These are phyloP conservation scores for Begonia masoniana DNA, from an alignment of 306 rosid genomes.

Conservation along the genomic window DNA sequence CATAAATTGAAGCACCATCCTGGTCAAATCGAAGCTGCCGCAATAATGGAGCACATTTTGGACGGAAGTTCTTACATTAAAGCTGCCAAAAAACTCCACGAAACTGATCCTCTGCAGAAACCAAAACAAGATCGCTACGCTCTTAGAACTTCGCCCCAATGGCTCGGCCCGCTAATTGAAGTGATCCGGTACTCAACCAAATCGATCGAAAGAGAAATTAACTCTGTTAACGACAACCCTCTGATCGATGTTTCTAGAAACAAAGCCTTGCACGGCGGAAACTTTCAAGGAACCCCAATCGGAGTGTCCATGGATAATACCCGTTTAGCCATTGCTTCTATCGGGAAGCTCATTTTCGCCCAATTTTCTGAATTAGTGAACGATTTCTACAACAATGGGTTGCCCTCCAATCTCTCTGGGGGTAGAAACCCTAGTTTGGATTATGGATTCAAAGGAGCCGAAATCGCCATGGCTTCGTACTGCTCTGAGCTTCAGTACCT, in stretches of 20 bases:
- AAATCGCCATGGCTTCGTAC: slow-evolving; percentile 91
- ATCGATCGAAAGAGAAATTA: slow-evolving; percentile 80
- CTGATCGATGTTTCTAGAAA: slow-evolving; percentile 88
- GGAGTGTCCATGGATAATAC: slow-evolving; percentile 97
- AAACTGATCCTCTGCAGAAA: slow-evolving; percentile 71
- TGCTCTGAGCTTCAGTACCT: slow-evolving; percentile 79
- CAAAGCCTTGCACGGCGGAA: slow-evolving; percentile 87
- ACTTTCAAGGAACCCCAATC: slow-evolving; percentile 91
- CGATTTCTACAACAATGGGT: slow-evolving; percentile 72
- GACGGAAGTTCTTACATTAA: slow-evolving; percentile 72
- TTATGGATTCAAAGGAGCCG: slow-evolving; percentile 84
- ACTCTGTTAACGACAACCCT: slow-evolving; percentile 87
- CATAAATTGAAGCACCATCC: slow-evolving; percentile 90
- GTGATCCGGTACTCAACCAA: slow-evolving; percentile 77
- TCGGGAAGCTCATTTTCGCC: slow-evolving; percentile 87
- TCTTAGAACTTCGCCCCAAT: slow-evolving; percentile 81
- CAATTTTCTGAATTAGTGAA: slow-evolving; percentile 89
- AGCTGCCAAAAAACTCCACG: slow-evolving; percentile 61
- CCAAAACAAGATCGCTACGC: slow-evolving; percentile 86
- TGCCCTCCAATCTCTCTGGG: slow-evolving; percentile 75
- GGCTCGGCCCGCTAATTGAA: slow-evolving; percentile 88
- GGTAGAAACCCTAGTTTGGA: slow-evolving; percentile 81
- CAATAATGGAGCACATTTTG: slow-evolving; percentile 86
- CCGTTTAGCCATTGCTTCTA: slow-evolving; percentile 73
- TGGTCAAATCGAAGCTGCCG: slow-evolving; percentile 93